These are phyloP conservation scores for Persicaria maculosa DNA, from an alignment of 148 eudicot genomes.

Conservation along the genomic window DNA sequence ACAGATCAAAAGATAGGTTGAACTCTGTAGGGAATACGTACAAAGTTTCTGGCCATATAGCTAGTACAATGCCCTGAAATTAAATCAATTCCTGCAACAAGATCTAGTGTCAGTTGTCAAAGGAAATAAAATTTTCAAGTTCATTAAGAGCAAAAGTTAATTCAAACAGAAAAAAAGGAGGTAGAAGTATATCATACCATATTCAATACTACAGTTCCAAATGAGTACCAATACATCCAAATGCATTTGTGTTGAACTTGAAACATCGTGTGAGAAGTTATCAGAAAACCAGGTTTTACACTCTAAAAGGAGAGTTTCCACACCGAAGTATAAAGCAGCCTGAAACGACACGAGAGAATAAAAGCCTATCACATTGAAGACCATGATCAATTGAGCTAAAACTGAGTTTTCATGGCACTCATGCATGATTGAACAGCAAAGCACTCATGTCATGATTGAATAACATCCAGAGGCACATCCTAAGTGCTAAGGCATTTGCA, in stretches of 20 bases:
- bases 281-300: slow-evolving; percentile 62
- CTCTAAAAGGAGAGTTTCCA: slow-evolving; percentile 49
- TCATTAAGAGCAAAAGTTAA: neutral
- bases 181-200: slow-evolving; percentile 35
- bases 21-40: slow-evolving; percentile 33
- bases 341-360: slow-evolving; percentile 21
- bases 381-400: neutral
- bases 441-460: neutral
- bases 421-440: neutral
- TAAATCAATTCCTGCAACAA: slow-evolving; percentile 67
- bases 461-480: neutral
- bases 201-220: slow-evolving; percentile 56
- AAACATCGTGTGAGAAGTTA: slow-evolving; percentile 18
- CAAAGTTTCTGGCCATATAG: slow-evolving; percentile 82
- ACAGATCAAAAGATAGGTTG: neutral
- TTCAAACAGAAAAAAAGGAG: neutral
- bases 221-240: slow-evolving; percentile 40
- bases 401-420: neutral
- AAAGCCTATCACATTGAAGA: neutral
- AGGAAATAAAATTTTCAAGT: slow-evolving; percentile 14
- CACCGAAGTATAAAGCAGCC: slow-evolving; percentile 85
- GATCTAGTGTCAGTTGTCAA: slow-evolving; percentile 26
- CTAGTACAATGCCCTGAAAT: slow-evolving; percentile 53
- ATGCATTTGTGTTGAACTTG: slow-evolving; percentile 27
- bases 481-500: neutral